Evolutionary conservation across 2,329 filamentous ascomycete species (phyloP).

Genomic region (Metarhizium guizhouense): DNA sequence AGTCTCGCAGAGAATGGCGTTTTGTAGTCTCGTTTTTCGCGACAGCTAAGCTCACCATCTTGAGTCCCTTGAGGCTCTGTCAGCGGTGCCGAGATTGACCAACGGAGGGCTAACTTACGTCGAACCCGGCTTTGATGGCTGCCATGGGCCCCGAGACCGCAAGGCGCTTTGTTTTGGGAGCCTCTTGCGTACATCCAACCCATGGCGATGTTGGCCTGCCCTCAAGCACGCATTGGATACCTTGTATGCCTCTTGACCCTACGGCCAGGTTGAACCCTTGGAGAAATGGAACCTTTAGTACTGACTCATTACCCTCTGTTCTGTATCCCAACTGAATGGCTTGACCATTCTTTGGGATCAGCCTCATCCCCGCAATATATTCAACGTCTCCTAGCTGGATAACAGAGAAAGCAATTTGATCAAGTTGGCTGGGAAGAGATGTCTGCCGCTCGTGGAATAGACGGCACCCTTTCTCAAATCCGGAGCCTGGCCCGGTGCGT

Average conservation of each 20-base stretch:
- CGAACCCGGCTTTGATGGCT: no score
- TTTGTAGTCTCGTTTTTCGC: neutral
- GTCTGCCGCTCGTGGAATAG: neutral
- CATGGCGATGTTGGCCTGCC: no score
- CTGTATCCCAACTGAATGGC: neutral
- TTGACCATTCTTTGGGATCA: neutral
- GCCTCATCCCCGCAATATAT: neutral
- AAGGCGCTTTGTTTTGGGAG: constrained; percentile 1
- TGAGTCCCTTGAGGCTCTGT: neutral
- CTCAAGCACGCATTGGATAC: neutral
- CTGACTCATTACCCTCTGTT: neutral
- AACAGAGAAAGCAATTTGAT: neutral
- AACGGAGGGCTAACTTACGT: neutral
- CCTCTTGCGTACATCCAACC: neutral
- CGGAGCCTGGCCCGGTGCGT: neutral
- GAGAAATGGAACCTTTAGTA: no score
- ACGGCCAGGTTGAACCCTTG: neutral
- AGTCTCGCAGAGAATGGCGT: neutral
- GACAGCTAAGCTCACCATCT: constrained; percentile 1
- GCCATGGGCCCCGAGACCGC: neutral
- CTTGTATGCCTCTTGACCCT: constrained; percentile 1
- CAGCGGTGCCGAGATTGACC: neutral
- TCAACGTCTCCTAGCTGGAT: neutral
- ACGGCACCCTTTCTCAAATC: neutral
- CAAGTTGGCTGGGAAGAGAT: neutral